These are phyloP conservation scores for Kodamaea lidongshanica DNA, from an alignment of 805 yeast genomes.

Conservation along the genomic window DNA sequence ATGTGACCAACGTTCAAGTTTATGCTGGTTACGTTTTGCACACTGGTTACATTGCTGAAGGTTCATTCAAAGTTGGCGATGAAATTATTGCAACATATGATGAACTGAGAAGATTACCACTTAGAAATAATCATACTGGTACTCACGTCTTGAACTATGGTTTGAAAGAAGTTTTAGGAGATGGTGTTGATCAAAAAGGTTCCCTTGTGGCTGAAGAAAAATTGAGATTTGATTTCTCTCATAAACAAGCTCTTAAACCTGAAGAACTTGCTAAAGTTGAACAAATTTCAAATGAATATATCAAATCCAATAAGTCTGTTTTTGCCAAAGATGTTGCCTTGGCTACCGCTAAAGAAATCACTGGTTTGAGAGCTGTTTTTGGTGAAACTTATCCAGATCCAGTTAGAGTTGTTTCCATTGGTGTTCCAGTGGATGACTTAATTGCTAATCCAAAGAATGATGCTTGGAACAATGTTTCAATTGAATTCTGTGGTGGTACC, in stretches of 20 bases:
- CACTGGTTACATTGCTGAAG: conserved; percentile 81
- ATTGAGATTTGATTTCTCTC: conserved; percentile 92
- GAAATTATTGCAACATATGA: conserved; percentile 80
- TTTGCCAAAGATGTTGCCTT: conserved; percentile 80
- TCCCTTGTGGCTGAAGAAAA: conserved; percentile 94
- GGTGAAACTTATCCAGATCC: conserved; percentile 99
- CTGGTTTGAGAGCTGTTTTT: conserved; percentile 92
- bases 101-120: conserved; percentile 91
- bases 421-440: conserved; percentile 80
- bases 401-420: conserved; percentile 95
- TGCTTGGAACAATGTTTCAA: conserved; percentile 72
- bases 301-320: conserved; percentile 65
- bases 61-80: conserved; percentile 61
- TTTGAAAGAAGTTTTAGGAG: conserved; percentile 79
- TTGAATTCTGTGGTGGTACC: conserved; percentile 99
- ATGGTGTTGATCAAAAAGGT: conserved; percentile 89
- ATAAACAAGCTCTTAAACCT: conserved; percentile 74
- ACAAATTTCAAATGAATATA: conserved; percentile 60
- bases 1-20: conserved; percentile 83
- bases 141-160: conserved; percentile 92
- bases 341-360: conserved; percentile 63
- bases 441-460: conserved; percentile 61
- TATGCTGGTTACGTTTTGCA: conserved; percentile 95
- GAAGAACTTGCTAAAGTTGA: conserved; percentile 75
- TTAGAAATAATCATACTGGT: conserved; percentile 97